Base-by-base conservation (phyloP, 163 green algal species). In the Botryococcus braunii region DNA sequence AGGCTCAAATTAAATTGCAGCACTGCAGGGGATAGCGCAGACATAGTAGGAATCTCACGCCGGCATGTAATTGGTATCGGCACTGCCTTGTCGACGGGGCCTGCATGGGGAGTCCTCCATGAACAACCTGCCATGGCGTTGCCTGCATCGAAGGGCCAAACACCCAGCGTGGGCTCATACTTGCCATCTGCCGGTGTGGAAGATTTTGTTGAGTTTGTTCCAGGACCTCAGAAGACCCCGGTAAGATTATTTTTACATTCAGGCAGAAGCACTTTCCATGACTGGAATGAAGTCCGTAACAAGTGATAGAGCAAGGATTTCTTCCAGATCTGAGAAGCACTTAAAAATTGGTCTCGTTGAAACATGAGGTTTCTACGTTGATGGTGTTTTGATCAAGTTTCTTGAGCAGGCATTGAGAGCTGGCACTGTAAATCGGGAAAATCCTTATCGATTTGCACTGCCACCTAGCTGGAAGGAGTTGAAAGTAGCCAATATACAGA, bases 391-490 rank as follows among this genome's bases (percentile, higher is more conserved):
- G n/a, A n/a, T n/a, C n/a, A n/a, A n/a, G n/a, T n/a, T n/a, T n/a
- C n/a, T n/a, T 62, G n/a, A 71, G 43, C 73, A 82, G 72, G 73
- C 79, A 4, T 70, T 90, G 8, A 72, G 82, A 0, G 82, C 84
- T 1, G 85, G 84, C 29, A 79, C 80, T 0, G 83, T 92, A 46
- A 67, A 71, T 36, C 66, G 68, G 0, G 48, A 13, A 13, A 65
- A 74, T 4, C 74, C 77, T 1, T 92, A 92, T 65, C 43, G 27
- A 0, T 88, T 92, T 76, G 69, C 77, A 2, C 23, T 92, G 37
- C 85, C 85, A 17, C 57, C 79, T 6, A 75, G 35, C 5, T 90
- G 81, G 70, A 40, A 63, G 31, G 80, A 90, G 74, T 68, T 58
- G 11, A 80, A 77, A 39, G 75, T 90, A 5, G 74, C 79, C 17